Base-by-base conservation (phyloP, 352 stramenopile species). In the Globisporangium irregulare region DNA sequence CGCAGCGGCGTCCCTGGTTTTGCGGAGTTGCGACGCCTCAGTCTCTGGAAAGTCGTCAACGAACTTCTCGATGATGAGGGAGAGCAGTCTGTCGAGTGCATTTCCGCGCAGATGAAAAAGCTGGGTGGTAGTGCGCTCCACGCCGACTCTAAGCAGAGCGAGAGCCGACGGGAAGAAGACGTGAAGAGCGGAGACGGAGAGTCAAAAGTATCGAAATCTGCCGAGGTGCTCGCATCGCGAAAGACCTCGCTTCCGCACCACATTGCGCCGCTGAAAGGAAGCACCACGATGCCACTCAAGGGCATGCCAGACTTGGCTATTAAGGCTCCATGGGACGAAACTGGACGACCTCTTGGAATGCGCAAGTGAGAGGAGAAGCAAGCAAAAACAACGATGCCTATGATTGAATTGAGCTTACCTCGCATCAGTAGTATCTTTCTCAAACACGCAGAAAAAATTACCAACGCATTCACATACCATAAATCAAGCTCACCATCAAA, bases 201-300 rank as follows among this genome's bases (percentile, higher is more conserved):
- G 46, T 70, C 77, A 36, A 89, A 89, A 63, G 66, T 64, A 6
- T 66, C 74, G n/a, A 84, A 86, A 38, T 24, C 67, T 7, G 56
- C 32, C 20, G 77, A 85, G 27, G 32, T 12, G 10, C 56, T 62
- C 8, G 70, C 77, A 64, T 53, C 75, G 22, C 75, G 80, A 29
- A 94, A 94, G 69, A 80, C 81, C 9, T 87, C 84, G n/a, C 71
- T 91, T 29, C 87, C 87, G 15, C 86, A 94, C 66, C 87, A 95
- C 67, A 85, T 95, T 59, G 78, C 86, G 7, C 86, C 87, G 22
- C 72, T 95, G 51, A 94, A 94, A 62, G 53, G 73, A 3, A 88
- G 77, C 43, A 71, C 72, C 4, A 72, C 76, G 4, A 71, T 67
- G 24, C 82, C 73, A 41, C 80, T 92, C 57, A 88, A 87, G 64